These are phyloP conservation scores for Kwoniella dendrophila DNA, from an alignment of 768 basidiomycete species.

Conservation along the genomic window DNA sequence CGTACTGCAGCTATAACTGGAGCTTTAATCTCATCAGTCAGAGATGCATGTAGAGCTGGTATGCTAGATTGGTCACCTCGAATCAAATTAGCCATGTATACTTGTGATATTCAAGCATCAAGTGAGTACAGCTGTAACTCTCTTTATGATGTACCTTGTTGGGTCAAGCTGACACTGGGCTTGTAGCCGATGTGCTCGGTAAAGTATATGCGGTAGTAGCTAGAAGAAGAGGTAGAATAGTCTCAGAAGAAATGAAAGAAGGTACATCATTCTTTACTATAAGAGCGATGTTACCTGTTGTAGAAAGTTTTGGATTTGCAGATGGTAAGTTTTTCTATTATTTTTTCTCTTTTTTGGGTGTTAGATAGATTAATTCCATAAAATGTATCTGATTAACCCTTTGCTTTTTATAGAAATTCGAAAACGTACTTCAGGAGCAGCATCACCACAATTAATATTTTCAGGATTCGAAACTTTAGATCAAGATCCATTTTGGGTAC, in stretches of 20 bases:
- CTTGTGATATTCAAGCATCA: conserved; percentile 96
- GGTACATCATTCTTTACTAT: conserved; percentile 94
- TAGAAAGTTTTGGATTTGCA: conserved; percentile 96
- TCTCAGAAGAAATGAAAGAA: conserved; percentile 98
- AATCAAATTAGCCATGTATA: conserved; percentile 96
- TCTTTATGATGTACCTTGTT: not conserved
- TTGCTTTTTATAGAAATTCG: conserved; percentile 72
- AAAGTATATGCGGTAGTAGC: conserved; percentile 97
- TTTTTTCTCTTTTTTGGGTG: not conserved
- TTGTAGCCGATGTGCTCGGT: conserved; percentile 86
- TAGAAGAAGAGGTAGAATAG: conserved; percentile 82
- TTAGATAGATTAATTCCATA: not conserved
- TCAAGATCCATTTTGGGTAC: conserved; percentile 96
- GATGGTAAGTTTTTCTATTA: conserved; percentile 67
- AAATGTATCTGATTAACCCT: too few relatives aligned
- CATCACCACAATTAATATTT: conserved; percentile 95
- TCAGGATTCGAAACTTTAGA: conserved; percentile 95
- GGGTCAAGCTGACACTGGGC: conserved; percentile 1
- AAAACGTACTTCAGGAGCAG: conserved; percentile 93
- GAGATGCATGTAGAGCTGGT: conserved; percentile 86
- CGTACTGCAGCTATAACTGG: conserved; percentile 82
- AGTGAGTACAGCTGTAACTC: conserved; percentile 64
- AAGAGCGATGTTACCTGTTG: conserved; percentile 85
- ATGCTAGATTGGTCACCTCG: conserved; percentile 96
- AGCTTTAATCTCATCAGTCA: conserved; percentile 81